These are phyloP conservation scores for Erigeron philadelphicus DNA, from an alignment of 140 eudicot species.

Conservation along the genomic window DNA sequence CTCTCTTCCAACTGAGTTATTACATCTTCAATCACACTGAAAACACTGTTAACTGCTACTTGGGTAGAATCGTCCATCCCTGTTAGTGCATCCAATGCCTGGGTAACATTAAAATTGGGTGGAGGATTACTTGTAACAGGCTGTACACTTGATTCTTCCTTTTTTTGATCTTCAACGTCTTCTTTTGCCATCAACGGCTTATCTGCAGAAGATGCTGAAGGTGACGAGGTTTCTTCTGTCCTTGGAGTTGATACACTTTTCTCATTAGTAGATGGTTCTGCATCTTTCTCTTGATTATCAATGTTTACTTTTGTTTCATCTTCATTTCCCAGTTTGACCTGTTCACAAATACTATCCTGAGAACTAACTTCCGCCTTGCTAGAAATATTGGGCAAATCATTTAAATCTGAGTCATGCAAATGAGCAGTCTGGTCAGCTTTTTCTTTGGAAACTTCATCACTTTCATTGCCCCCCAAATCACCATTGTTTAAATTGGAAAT, in stretches of 20 bases:
- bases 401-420: constrained; percentile 28
- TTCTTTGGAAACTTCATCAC: constrained; percentile 25
- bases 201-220: constrained; percentile 41
- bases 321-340: constrained; percentile 23
- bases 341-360: constrained; percentile 32
- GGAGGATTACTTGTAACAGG: constrained; percentile 37
- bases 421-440: constrained; percentile 31
- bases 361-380: constrained; percentile 26
- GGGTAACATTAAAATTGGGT: constrained; percentile 50
- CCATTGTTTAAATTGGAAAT: background rate
- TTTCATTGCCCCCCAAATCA: constrained; percentile 4
- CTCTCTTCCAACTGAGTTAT: constrained; percentile 75
- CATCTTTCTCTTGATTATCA: constrained; percentile 24
- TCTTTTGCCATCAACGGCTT: constrained; percentile 34
- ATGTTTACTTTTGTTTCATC: constrained; percentile 31
- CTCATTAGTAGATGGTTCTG: constrained; percentile 26
- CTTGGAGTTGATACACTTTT: constrained; percentile 21
- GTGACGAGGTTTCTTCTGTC: constrained; percentile 26
- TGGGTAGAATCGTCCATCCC: constrained; percentile 97
- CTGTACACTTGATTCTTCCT: constrained; percentile 43
- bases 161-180: constrained; percentile 34
- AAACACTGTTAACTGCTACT: constrained; percentile 84
- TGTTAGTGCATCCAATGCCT: constrained; percentile 75
- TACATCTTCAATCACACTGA: constrained; percentile 79
- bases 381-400: constrained; percentile 27